Evolutionary conservation across 2,329 filamentous ascomycete genomes (phyloP), one percentile per base, ranked within the genome.

Genomic region (Ilyonectria destructans): DNA sequence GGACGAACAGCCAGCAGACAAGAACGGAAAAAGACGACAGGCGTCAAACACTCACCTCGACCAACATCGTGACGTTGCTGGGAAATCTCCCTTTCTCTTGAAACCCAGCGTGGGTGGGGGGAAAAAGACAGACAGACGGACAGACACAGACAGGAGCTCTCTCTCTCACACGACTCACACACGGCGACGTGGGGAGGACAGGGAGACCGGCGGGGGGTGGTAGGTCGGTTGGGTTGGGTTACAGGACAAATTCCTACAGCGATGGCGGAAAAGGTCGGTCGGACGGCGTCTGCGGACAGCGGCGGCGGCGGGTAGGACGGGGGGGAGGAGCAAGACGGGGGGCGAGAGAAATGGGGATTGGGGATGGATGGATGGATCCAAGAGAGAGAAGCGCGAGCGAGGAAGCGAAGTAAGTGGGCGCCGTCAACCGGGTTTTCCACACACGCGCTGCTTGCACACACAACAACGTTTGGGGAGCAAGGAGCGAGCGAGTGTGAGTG

Each of bases 11-110:
- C 29, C 17, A 62, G 40, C 40, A 43, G 54, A 61, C 17, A 67
- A 43, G 19, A 67, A 66, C 46, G 46, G 66, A 60, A 68, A 60
- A 61, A 58, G 60, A 51, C 59, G 17, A 4, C 49, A 35, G 10
- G 23, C 26, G 48, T 51, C 48, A 49, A 48, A 60, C 65, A 80
- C 80, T 79, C 74, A 81, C 80, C 75, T 81, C 79, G 65, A 80
- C 79, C 79, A 81, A 77, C 80, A 81, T 80, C 61, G 71, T 74
- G 64, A 64, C 63, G 52, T 57, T 35, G 46, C n/a, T 31, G 46
- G 21, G 19, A 37, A 21, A 45, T 29, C 21, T 54, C 21, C 58
- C 58, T n/a, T 61, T 61, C 49, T 61, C 49, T 61, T 54, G 23
- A n/a, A 66, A 21, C 58, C 48, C 49, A 45, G 58, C 26, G 55